Evolutionary conservation across 805 yeast species (phyloP), one percentile per base, ranked within the genome.

Genomic region (Blastobotrys americana): DNA sequence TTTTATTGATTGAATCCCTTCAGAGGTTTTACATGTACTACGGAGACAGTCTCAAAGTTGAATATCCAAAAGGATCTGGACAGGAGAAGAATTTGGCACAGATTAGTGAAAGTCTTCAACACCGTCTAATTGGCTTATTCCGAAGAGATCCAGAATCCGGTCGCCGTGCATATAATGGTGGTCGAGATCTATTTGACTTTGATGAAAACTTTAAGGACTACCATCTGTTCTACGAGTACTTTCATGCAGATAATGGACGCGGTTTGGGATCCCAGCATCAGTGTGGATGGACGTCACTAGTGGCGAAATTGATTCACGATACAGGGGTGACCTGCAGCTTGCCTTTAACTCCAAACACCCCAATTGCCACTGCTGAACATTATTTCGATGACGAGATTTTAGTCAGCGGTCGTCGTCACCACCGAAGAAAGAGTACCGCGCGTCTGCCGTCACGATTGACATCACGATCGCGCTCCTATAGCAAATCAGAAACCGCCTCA

Each of bases 251-350:
- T 60, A 83, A 93, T 2, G 97, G 97, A 34, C 76, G 95, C 54
- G 97, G 96, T 4, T 67, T 88, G 46, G 97, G 97, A 27, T 87
- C 96, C 1, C 80, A 88, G 42, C 96, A 89, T 68, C 97, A 88
- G 67, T 82, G 88, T 71, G 97, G 97, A 9, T 88, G 97, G 97
- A 88, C 96, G 1, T 89, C 95, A 0, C 72, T 89, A 38, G 93
- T 87, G 42, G 95, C 95, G 36, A 84, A 90, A 65, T 78, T 88
- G 77, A 85, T 89, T 58, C 93, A 84, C 60, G 70, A 89, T 65
- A 84, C 84, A 37, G 96, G 96, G 48, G 73, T 78, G 38, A 74
- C 86, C 0, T 78, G 81, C 59, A 65, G 80, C 50, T 58, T 72
- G 18, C 77, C 80, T n/a, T 44, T 39, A 45, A 55, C 66, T 2